Conservation (phyloP, 331 rosid species). For the Prunus yedoensis region DNA sequence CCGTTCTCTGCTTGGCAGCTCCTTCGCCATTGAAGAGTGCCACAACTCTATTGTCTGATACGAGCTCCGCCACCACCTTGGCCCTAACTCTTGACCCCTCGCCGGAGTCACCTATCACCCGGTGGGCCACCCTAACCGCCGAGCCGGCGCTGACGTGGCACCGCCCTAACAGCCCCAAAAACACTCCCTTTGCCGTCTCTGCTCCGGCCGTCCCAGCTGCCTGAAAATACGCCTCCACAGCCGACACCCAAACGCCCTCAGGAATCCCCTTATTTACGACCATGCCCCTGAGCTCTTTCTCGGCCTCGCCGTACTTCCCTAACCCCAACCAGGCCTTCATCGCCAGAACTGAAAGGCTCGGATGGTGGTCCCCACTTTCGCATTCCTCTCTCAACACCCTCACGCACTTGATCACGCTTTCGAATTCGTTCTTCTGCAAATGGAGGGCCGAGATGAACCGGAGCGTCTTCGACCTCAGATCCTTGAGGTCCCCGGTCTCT, state of each 20-base stretch:
- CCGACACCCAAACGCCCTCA: slow-evolving; percentile 84
- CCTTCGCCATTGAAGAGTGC: slow-evolving; percentile 66
- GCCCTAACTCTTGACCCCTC: slow-evolving; percentile 73
- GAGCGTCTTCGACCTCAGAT: slow-evolving; percentile 59
- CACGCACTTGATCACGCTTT: slow-evolving; percentile 83
- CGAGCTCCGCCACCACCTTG: slow-evolving; percentile 82
- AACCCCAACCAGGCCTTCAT: slow-evolving; percentile 93
- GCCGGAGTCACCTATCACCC: slow-evolving; percentile 52
- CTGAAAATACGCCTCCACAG: slow-evolving; percentile 73
- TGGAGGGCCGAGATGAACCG: slow-evolving; percentile 85
- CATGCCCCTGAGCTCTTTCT: slow-evolving; percentile 90
- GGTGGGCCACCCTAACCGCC: slow-evolving; percentile 72
- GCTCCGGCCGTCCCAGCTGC: slow-evolving; percentile 86
- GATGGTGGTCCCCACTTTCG: slow-evolving; percentile 73
- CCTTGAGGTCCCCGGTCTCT: slow-evolving; percentile 51
- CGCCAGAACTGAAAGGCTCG: slow-evolving; percentile 81
- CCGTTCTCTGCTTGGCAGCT: slow-evolving; percentile 56
- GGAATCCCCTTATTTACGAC: slow-evolving; percentile 71
- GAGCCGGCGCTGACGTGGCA: slow-evolving; percentile 84
- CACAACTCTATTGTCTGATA: slow-evolving; percentile 79
- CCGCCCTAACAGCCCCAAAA: slow-evolving; percentile 78
- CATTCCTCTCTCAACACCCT: slow-evolving; percentile 68
- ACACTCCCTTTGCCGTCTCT: slow-evolving; percentile 82
- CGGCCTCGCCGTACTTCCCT: slow-evolving; percentile 70
- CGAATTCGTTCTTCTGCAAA: slow-evolving; percentile 77